Evolutionary conservation across 176 grass and related monocot species (phyloP), one percentile per base, ranked within the genome.

Genomic region (Pontederia crassipes): DNA sequence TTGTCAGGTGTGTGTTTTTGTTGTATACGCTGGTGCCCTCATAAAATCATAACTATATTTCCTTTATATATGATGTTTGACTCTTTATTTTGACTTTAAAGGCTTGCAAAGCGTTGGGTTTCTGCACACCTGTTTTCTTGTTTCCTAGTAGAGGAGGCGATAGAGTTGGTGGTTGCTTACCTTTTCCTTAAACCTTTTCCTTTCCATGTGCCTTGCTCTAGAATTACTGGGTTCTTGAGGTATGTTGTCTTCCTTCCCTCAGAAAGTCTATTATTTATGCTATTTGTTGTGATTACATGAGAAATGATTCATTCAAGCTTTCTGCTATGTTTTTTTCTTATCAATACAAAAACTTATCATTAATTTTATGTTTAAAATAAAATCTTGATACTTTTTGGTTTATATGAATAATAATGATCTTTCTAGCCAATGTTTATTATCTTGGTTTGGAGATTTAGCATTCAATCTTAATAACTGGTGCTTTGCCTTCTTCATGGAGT

Each of bases 101-200:
- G 93, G 79, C 67, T 98, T 64, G 93, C 87, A 17, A 92, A 92
- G 84, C 81, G 84, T 76, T 98, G 93, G 93, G 83, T 89, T 71
- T 83, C 79, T 51, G 76, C 93, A 76, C 93, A 98, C 80, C 67
- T 98, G 53, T 98, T 98, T 83, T 98, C 93, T 62, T 85, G 73
- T 67, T 88, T 76, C 68, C 75, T 98, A 53, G 78, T 79, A 65
- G 87, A 98, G 82, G 93, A 92, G 76, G 84, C 79, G 55, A 59
- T 98, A 26, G 93, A 98, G 77, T 83, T 98, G 71, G 45, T 98
- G 47, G 87, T 92, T 72, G 93, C 93, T 20, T 83, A 86, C 56
- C 55, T 98, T 66, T 98, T 92, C 85, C 86, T 92, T 73, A 98
- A 84, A 66, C 77, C 87, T 65, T 92, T 81, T 76, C 84, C 93